Base-by-base conservation (phyloP, 257 asterid species). In the Cruciata laevipes region DNA sequence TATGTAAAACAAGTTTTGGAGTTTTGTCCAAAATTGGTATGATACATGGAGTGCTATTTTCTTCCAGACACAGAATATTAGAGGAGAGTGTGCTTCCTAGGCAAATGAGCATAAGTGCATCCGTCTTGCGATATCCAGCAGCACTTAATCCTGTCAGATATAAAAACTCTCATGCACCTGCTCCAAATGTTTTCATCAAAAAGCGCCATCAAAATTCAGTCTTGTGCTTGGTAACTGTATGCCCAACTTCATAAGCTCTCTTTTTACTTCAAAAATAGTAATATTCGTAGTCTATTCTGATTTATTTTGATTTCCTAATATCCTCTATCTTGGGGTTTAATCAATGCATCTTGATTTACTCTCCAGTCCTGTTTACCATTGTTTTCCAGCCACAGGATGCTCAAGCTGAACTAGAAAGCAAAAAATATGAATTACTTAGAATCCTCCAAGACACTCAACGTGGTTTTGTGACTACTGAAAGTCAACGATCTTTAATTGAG, bases 401-500 rank as follows among this genome's bases (percentile, higher is more conserved):
- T 44, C 83, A 67, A 78, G 75, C 80, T 30, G 83, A 84, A 73
- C 66, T 91, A 55, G 94, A 91, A 68, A 76, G 76, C 65, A 81
- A 78, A 24, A 91, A 91, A 77, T 82, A 75, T 56, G 84, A 89
- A 72, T 80, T 91, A 67, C 91, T 91, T 27, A 81, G 77, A 18
- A 78, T 83, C 74, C 85, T 87, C 49, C 80, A 74, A 38, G 89
- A 87, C 76, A 91, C 96, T 63, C 80, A 89, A 66, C 90, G 98
- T 33, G 98, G 98, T 74, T 83, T 89, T 8, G 76, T 67, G 38
- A 87, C 90, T 10, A 82, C 88, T 55, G 74, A 91, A 16, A 69
- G 69, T 42, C 90, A 91, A 49, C 91, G 98, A 72, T 83, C 90
- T 63, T 75, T 82, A 61, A 83, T 91, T 27, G 98, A 91, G 75